Evolutionary conservation across 306 rosid genomes (phyloP), one percentile per base, ranked within the genome.

Genomic region (Castanopsis chinensis): DNA sequence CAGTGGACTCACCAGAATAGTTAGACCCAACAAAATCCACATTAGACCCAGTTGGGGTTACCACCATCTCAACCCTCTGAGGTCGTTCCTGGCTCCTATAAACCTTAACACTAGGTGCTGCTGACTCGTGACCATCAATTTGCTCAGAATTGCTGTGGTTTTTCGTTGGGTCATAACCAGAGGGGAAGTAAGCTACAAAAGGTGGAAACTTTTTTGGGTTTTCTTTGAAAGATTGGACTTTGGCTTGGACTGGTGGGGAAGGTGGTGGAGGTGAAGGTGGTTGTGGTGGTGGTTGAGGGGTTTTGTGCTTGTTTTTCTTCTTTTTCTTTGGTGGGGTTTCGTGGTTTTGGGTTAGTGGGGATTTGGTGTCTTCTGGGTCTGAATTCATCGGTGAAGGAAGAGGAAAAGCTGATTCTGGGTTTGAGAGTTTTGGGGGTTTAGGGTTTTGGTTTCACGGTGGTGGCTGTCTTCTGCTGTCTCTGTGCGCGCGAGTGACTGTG

Each of bases 21-120:
- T 79, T 95, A 3, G 92, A 82, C 17, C 99, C 99, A 1, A 95
- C 98, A 27, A 92, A 95, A 79, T 95, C 94, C 18, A 91, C 96
- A 0, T 83, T 63, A 11, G 92, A 75, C 35, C 77, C 87, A 19
- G 76, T 60, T 41, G 99, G 93, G 78, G 83, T 85, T 27, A 91
- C 98, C 73, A 91, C 94, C 64, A 93, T 72, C 86, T 95, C 87
- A 84, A 90, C 69, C 82, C 97, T 93, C 61, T 84, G 88, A 32
- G 86, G 59, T 86, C 75, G 76, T 49, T 35, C 79, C 82, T 45
- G 73, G 92, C 86, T 78, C 55, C 89, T 78, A 70, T 86, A 90
- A 72, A 89, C 74, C 71, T 82, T 84, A 69, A 86, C 79, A 21
- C 54, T 71, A 6, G 87, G 45, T 37, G 45, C 18, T 37, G 45